A percentile compares a stretch with the other conserved stretches of the same genome.
Evolutionary conservation across 2,329 filamentous ascomycete species (phyloP).

Genomic region (Stylonectria norvegica): DNA sequence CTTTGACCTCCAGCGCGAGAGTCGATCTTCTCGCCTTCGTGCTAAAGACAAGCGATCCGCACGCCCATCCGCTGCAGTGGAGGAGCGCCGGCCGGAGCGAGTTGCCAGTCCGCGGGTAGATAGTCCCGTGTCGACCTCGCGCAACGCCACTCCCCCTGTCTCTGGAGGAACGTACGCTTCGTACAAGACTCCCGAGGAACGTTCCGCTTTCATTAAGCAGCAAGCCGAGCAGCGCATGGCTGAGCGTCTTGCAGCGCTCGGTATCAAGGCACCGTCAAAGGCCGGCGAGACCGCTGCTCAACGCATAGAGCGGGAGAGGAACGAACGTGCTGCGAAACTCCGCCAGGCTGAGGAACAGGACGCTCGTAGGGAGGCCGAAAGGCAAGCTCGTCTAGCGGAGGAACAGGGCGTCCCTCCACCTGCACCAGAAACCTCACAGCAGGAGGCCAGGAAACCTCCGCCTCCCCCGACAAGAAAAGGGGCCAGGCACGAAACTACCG

Average conservation of each 20-base stretch:
- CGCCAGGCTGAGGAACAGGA: constrained; percentile 93
- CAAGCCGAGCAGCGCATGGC: constrained; percentile 97
- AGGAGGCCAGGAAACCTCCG: constrained; percentile 61
- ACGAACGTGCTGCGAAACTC: constrained; percentile 82
- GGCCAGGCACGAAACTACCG: constrained; percentile 55
- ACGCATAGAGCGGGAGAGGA: constrained; percentile 80
- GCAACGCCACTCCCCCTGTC: constrained; percentile 44
- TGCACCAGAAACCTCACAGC: constrained; percentile 43
- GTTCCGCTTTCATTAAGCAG: constrained; percentile 93
- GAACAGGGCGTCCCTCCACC: constrained; percentile 67
- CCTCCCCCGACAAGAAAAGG: constrained; percentile 77
- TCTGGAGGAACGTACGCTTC: constrained; percentile 69
- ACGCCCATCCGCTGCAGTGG: constrained; percentile 38
- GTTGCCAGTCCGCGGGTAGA: constrained; percentile 47
- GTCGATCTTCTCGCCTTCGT: constrained; percentile 68
- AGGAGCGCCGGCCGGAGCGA: constrained; percentile 41
- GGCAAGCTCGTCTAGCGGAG: constrained; percentile 76
- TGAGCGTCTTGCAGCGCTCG: constrained; percentile 87
- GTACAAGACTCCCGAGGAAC: constrained; percentile 88
- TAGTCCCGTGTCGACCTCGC: constrained; percentile 51
- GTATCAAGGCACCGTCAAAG: constrained; percentile 80
- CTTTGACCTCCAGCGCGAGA: constrained; percentile 87
- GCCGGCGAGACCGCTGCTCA: constrained; percentile 78
- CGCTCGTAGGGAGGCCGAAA: constrained; percentile 79
- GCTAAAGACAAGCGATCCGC: constrained; percentile 53